Conservation (phyloP, 139 green algal genomes). For the Chlorella sp. region DNA sequence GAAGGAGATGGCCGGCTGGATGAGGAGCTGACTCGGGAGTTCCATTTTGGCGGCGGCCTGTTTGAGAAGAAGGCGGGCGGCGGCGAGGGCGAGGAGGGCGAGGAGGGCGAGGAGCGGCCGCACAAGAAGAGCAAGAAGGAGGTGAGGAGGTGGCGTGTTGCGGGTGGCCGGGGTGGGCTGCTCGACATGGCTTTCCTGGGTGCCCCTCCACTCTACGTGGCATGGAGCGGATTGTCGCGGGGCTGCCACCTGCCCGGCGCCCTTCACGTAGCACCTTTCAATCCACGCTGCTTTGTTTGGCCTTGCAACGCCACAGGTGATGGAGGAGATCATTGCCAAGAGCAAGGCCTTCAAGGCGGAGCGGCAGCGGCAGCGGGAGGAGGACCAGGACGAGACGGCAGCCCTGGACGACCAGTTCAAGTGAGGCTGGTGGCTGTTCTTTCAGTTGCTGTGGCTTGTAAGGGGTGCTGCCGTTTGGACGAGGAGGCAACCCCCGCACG, state of each 20-base stretch:
- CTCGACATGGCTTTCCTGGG: no score
- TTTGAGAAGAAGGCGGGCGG: slow-evolving; percentile 44
- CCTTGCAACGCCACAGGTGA: slow-evolving; percentile 73
- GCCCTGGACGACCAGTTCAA: slow-evolving; percentile 82
- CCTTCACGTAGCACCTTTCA: no score
- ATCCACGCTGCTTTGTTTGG: no score
- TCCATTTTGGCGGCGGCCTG: slow-evolving; percentile 84
- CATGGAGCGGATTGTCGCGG: no score
- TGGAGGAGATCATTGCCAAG: slow-evolving; percentile 98
- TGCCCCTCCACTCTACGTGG: no score
- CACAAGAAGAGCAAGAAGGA: slow-evolving; percentile 77
- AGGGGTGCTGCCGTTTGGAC: no score
- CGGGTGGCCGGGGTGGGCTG: background rate
- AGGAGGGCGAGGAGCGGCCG: slow-evolving; percentile 19
- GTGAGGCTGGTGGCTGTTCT: no score
- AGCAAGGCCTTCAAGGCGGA: slow-evolving; percentile 86
- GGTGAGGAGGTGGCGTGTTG: slow-evolving; percentile 48
- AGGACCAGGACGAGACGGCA: slow-evolving; percentile 82
- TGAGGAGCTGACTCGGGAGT: slow-evolving; percentile 69
- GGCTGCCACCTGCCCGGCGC: no score
- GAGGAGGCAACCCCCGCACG: no score
- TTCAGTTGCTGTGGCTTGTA: no score
- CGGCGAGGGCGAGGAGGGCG: slow-evolving; percentile 37
- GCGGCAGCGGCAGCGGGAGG: slow-evolving; percentile 86
- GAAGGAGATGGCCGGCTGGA: slow-evolving; percentile 67